Evolutionary conservation across 139 green algal species (phyloP).

Genomic region (Penium margaritaceum): DNA sequence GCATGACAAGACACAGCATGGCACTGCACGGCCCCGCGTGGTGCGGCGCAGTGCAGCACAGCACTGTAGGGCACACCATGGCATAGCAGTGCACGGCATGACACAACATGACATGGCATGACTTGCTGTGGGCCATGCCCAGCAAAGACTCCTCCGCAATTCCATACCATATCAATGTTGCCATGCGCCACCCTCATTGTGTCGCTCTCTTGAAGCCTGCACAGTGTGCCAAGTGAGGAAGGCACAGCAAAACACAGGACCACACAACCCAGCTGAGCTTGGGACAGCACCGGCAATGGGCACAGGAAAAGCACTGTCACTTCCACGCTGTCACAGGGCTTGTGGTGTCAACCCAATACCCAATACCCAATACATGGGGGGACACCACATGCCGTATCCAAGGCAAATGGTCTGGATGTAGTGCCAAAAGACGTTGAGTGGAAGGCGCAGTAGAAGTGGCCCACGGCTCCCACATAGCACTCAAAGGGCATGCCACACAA

Average conservation of each 20-base stretch:
- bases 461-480: too few species aligned
- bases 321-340: too few species aligned
- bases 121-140: too few species aligned
- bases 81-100: not conserved
- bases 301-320: not conserved
- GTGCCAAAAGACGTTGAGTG: too few species aligned
- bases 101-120: not conserved
- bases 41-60: not conserved
- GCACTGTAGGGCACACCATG: too few species aligned
- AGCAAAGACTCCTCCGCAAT: too few species aligned
- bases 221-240: not conserved
- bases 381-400: too few species aligned
- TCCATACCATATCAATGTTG: conserved; percentile 38
- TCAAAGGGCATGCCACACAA: too few species aligned
- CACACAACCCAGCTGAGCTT: not conserved
- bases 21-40: not conserved
- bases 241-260: not conserved
- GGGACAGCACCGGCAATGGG: not conserved
- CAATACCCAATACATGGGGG: too few species aligned
- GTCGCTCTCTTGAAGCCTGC: conserved; percentile 35
- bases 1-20: not conserved
- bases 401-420: too few species aligned
- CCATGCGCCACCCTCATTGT: conserved; percentile 30
- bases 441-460: too few species aligned
- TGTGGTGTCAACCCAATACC: too few species aligned